Evolutionary conservation across 495 filamentous ascomycete species (phyloP), one percentile per base, ranked within the genome.

Genomic region (Podospora pseudopauciseta): DNA sequence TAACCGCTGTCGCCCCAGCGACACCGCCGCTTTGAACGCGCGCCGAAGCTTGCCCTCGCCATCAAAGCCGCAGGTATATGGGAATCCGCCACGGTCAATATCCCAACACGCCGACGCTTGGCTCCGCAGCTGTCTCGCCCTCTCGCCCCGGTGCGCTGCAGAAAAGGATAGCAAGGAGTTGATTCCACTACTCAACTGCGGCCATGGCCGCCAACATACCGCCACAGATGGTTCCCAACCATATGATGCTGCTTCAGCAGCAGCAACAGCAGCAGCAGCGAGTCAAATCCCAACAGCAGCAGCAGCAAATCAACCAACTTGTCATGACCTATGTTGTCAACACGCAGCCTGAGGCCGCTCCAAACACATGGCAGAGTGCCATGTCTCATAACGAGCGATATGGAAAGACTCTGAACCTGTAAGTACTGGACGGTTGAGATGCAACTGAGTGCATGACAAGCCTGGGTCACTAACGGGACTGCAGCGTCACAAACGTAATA

Each of bases 201-300:
- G 78, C 81, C 67, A 84, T 84, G 82, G 81, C 82, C 76, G 79
- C 79, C 64, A 82, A 82, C 68, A 49, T 49, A 49, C 39, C 39
- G 70, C 76, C 74, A 69, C 79, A 80, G 63, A 84, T 82, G 79
- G 78, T 70, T 65, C 69, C 68, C 34, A 76, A 70, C 61, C 72
- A 78, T 70, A 71, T 78, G 69, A 74, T 78, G 68, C 73, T 75
- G 67, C 74, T 78, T 32, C 77, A 76, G 60, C 75, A 74, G 61
- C 70, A 65, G 55, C 65, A 69, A 44, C 30, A 32, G 7, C 30
- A 32, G 30, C 30, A 32, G 4, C 30, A 32, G 30, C 30, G 30
- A 32, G 30, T 3, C 7, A 32, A 32, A 32, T 32, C 30, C 30
- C 30, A 32, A 32, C 30, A 32, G 4, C 7, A 4, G 4, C 30